Evolutionary conservation across 495 filamentous ascomycete genomes (phyloP), one percentile per base, ranked within the genome.

Genomic region (Emericellopsis terricola): DNA sequence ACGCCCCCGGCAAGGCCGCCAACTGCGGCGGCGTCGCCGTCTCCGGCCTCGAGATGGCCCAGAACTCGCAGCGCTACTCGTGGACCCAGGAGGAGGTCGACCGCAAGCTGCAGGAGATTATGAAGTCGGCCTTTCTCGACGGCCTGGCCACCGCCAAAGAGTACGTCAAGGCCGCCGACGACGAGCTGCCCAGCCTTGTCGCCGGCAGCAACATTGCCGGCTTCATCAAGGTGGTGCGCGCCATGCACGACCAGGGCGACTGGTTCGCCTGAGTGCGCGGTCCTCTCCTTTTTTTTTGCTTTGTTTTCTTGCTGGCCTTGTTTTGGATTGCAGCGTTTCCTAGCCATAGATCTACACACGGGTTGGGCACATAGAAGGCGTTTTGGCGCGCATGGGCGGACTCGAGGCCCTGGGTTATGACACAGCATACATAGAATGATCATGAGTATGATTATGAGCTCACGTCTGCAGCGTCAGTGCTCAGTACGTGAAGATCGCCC

Each of bases 11-110:
- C 42, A 87, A 87, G 70, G 89, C 89, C 31, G 83, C 89, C 62
- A 97, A 97, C 68, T 82, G 82, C 38, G 89, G 89, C 57, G 89
- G 89, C 66, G 89, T 96, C 37, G 89, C 89, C 27, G 89, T 97
- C 13, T 94, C 85, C 15, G 89, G 89, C 44, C 77, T 97, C 27
- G 89, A 97, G 69, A 97, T 97, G 89, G 86, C 87, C 17, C 89
- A 97, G 74, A 97, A 97, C 69, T 83, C 76, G 38, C 52, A 73
- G 51, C 78, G 87, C 21, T 62, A 93, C 38, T 65, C 54, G 45
- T 97, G 89, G 89, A 80, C 81, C 29, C 38, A 61, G 16, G 80
- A 94, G 64, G 77, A 89, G 64, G 89, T 97, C 39, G 89, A 97
- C 59, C 66, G 70, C 50, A 81, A 81, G 53, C 76, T 97, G 42